Conservation (phyloP, 192 early-diverging fungal genomes). For the Diversispora eburnea region DNA sequence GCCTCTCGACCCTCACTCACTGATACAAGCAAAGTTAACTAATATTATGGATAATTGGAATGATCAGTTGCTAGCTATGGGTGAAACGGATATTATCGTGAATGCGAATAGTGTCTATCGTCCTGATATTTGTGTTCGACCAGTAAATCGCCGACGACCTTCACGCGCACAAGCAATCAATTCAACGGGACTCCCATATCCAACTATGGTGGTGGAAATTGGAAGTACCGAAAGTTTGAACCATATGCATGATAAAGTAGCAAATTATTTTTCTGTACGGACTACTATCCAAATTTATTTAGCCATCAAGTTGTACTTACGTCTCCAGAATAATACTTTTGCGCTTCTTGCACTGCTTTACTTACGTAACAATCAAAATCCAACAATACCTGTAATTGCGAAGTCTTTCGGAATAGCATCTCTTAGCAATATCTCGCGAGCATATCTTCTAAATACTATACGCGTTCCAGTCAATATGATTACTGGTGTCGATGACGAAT, state of each 20-base stretch:
- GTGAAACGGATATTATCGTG: slow-evolving; percentile 1
- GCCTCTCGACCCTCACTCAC: neutral
- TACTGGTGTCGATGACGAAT: slow-evolving; percentile 2
- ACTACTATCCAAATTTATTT: too few species aligned
- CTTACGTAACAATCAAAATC: too few species aligned
- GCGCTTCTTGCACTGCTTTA: too few species aligned
- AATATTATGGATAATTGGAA: neutral
- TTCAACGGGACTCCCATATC: too few species aligned
- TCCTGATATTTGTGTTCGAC: neutral
- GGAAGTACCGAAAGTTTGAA: too few species aligned
- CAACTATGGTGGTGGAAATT: too few species aligned
- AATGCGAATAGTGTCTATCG: neutral
- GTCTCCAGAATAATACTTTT: too few species aligned
- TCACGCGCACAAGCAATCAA: too few species aligned
- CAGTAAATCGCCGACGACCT: too few species aligned
- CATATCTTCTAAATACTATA: neutral
- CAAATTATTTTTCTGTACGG: too few species aligned
- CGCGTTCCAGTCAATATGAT: neutral
- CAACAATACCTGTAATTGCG: slow-evolving; percentile 12
- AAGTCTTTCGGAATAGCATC: slow-evolving; percentile 23
- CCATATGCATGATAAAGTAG: too few species aligned
- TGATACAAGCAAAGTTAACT: neutral
- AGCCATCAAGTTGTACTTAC: too few species aligned
- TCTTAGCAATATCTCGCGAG: neutral
- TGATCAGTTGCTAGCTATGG: neutral